Evolutionary conservation across 2,329 filamentous ascomycete species (phyloP), one percentile per base, ranked within the genome.

Genomic region (Claviceps sp.): DNA sequence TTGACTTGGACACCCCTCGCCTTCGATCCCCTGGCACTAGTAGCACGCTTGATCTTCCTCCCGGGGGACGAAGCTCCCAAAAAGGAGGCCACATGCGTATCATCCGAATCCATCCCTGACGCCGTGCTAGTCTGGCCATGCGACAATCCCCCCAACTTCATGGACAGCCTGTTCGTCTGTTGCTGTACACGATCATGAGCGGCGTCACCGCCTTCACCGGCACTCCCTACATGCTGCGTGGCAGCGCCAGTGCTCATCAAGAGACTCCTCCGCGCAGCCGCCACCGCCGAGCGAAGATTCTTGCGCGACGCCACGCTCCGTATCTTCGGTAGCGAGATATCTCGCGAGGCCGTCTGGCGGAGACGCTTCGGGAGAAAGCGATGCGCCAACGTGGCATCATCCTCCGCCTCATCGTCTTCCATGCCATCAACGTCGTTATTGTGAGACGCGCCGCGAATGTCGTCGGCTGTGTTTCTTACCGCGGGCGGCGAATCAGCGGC

Each of bases 271-370:
- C 48, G 47, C 2, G 47, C 47, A 11, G 42, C 47, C 26, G 51
- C 51, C 51, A 51, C 19, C 22, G 44, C 43, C 22, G 49, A 24
- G 46, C 42, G 17, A 51, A 40, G 42, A 37, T 52, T 47, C 53
- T 57, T 56, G 41, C 43, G 46, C 56, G 63, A 62, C 30, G 58
- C 57, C 34, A 56, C 59, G 54, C 56, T 61, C 41, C 66, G 64
- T 30, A 71, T 56, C 38, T 63, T 63, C 37, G 66, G 53, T 50
- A 64, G 52, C 50, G 66, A 56, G 55, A 76, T 68, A 55, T 73
- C 65, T 11, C 70, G 65, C n/a, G 71, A 70, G 52, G 72, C 65
- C 7, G 70, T 73, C 65, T 76, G 75, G 52, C 78, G 74, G 48
- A 80, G 65, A 68, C 78, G 78, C 56, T 65, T 66, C 14, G 65